Base-by-base conservation (phyloP, 2,329 filamentous ascomycete genomes). In the Neocucurbitaria cava region DNA sequence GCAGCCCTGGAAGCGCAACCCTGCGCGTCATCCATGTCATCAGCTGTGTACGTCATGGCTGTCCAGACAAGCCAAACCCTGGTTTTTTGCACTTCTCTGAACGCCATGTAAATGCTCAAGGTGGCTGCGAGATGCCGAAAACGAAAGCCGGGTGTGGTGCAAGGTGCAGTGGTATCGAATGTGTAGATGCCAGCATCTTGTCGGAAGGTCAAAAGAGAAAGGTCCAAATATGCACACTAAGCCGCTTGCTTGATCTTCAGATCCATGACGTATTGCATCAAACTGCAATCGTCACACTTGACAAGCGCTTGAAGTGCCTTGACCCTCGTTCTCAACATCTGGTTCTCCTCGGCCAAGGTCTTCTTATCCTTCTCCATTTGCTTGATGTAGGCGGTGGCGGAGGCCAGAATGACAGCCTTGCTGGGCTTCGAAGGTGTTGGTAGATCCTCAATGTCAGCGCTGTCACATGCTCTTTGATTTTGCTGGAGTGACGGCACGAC, bases 381-480 rank as follows among this genome's bases (percentile, higher is more conserved):
- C 63, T 79, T 77, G 68, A 81, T 79, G 64, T 80, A 78, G 9
- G 77, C 75, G 20, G 77, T 78, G 18, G 79, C 78, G 1, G 75
- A 78, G 9, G 77, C 77, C 26, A 81, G 71, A 46, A 81, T 77
- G 46, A 79, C 77, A n/a, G 78, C 77, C 60, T 80, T 81, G 54
- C 71, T 75, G 8, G 78, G 68, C 53, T 78, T 77, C 4, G 74
- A 75, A 11, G 77, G 73, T 1, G 76, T 65, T 5, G 77, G 74
- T 2, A 76, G 59, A 53, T 80, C 77, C 51, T 80, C 78, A 26
- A 79, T 77, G 46, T 80, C 78, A 13, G 75, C 71, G 13, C 69
- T 65, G 43, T 75, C 74, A 56, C 67, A 78, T n/a, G 56, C 68
- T 54, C 54, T 69, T 55, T 56, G 56, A 21, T 68, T 69, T 26